These are phyloP conservation scores for Ogataea glucozyma DNA, from an alignment of 805 yeast species.

Conservation along the genomic window DNA sequence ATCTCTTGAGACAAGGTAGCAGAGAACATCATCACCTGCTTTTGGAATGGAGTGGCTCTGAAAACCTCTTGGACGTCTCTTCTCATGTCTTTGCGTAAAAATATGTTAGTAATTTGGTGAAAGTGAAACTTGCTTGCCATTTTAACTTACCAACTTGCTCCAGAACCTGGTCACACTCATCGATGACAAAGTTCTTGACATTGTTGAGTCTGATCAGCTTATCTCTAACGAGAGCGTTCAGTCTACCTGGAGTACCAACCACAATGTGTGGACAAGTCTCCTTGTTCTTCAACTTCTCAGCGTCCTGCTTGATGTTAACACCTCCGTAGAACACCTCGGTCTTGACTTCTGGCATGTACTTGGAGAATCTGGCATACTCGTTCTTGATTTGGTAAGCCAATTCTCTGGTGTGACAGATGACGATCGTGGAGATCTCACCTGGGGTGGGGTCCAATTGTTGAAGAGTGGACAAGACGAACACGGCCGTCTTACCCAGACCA, in stretches of 20 bases:
- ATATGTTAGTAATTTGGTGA: slow-evolving; percentile 27
- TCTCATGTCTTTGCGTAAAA: slow-evolving; percentile 94
- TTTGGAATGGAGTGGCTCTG: slow-evolving; percentile 96
- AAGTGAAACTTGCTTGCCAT: too few relatives aligned
- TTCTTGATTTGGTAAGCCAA: slow-evolving; percentile 97
- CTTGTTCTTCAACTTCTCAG: slow-evolving; percentile 84
- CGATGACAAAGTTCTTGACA: slow-evolving; percentile 92
- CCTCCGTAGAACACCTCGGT: slow-evolving; percentile 99
- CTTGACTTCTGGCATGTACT: slow-evolving; percentile 96
- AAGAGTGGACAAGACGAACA: slow-evolving; percentile 90
- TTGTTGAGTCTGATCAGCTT: slow-evolving; percentile 83
- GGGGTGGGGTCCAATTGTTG: slow-evolving; percentile 97
- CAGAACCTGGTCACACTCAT: slow-evolving; percentile 97
- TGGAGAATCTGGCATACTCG: slow-evolving; percentile 95
- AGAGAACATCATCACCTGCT: slow-evolving; percentile 99
- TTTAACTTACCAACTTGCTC: slow-evolving; percentile 51
- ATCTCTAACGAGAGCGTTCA: slow-evolving; percentile 90
- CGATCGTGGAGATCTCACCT: slow-evolving; percentile 93
- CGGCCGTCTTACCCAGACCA: slow-evolving; percentile 99
- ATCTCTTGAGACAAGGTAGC: slow-evolving; percentile 94
- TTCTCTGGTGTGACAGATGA: slow-evolving; percentile 97
- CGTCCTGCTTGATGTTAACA: slow-evolving; percentile 79
- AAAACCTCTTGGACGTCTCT: slow-evolving; percentile 97
- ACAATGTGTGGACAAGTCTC: slow-evolving; percentile 95
- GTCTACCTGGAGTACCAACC: slow-evolving; percentile 98